Evolutionary conservation across 2,329 filamentous ascomycete species (phyloP).

Genomic region (Trichoderma gracile): DNA sequence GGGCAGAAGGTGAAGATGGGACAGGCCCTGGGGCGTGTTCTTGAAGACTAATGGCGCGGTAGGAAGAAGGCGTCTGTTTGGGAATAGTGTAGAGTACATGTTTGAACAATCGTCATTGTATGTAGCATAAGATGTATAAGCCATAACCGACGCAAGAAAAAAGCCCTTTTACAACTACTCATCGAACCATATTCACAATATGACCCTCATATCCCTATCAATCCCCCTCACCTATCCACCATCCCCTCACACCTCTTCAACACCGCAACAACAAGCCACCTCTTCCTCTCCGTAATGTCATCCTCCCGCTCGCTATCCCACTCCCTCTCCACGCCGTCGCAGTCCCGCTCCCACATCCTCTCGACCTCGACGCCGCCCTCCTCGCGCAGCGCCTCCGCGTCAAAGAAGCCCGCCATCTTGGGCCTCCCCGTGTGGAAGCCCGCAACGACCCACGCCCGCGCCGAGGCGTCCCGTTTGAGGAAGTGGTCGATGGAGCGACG

Average conservation of each 20-base stretch:
- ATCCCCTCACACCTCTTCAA: constrained; percentile 42
- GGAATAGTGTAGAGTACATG: constrained; percentile 17
- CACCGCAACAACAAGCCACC: constrained; percentile 66
- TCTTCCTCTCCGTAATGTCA: constrained; percentile 63
- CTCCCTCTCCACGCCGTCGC: constrained; percentile 59
- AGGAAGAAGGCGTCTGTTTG: neutral
- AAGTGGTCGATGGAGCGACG: constrained; percentile 64
- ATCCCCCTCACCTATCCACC: neutral
- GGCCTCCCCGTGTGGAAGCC: constrained; percentile 71
- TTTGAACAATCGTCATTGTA: neutral
- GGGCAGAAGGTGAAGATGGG: constrained; percentile 89
- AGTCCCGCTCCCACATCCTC: constrained; percentile 68
- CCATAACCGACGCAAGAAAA: neutral
- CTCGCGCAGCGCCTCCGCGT: constrained; percentile 43
- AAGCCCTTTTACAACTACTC: neutral
- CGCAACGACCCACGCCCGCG: constrained; percentile 64
- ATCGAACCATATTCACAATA: neutral
- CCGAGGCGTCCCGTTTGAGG: constrained; percentile 45
- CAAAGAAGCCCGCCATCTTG: constrained; percentile 68
- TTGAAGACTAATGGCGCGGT: neutral
- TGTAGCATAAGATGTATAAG: neutral
- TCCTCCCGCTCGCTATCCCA: constrained; percentile 66
- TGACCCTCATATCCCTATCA: neutral
- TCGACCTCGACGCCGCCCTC: constrained; percentile 60
- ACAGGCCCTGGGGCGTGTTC: constrained; percentile 75